Base-by-base conservation (phyloP, 208 protist species). In the Leishmania gerbilli region DNA sequence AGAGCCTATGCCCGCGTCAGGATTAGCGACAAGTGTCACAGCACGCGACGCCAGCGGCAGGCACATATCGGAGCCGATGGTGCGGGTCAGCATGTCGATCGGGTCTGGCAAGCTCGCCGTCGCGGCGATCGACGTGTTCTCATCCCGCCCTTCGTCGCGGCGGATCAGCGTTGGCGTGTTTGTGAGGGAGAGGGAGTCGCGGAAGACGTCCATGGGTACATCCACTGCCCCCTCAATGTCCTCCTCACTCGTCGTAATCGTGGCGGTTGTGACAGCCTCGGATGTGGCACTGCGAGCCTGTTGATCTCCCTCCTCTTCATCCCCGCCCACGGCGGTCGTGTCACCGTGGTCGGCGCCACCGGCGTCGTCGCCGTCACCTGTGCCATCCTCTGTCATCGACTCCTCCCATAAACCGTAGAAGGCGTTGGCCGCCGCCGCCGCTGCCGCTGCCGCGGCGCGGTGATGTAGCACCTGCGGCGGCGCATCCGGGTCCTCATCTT, bases 171-270 rank as follows among this genome's bases (percentile, higher is more conserved):
- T 85, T 15, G 77, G 82, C 3, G 77, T 79, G 77, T 80, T 74
- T 5, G 77, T 85, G 82, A 79, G 69, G 47, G 82, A 78, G 55
- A 79, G 27, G 37, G 82, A 82, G 65, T 82, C 78, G 45, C 74
- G 74, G 60, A 84, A 80, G 15, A 78, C 68, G 71, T 84, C 76
- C 68, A 84, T 84, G 49, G 81, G 81, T 6, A 78, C 76, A 51
- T 84, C 81, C 34, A 76, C 55, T 34, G 24, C n/a, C 31, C 42
- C 76, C 9, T 80, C 81, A 0, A 79, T 68, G 53, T 80, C 74
- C 13, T 60, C 51, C 37, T 76, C 64, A 67, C 71, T 81, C 53
- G 49, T 27, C 27, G 24, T 64, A 13, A 40, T 68, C 24, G 74
- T 77, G 40, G 56, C 11, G 34, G 37, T 31, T 5, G 74, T 68